Evolutionary conservation across 2,329 filamentous ascomycete species (phyloP).

Genomic region (Aspergillus sp.): DNA sequence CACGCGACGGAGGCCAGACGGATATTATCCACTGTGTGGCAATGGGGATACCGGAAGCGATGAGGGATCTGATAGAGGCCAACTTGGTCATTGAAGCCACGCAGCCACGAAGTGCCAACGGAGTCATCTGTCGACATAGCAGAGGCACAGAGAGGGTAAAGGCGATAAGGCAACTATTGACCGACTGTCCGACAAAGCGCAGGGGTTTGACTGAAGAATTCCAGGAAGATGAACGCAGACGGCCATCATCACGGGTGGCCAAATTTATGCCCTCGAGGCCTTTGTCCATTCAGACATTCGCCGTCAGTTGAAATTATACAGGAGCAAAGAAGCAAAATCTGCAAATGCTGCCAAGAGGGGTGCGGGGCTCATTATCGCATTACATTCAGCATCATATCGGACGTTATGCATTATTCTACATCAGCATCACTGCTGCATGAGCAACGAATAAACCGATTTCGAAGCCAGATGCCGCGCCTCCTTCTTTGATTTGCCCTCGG

Average conservation of each 20-base stretch:
- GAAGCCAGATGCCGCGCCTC: not conserved
- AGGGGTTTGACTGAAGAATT: constrained; percentile 54
- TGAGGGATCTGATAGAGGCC: constrained; percentile 24
- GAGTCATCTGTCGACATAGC: constrained; percentile 27
- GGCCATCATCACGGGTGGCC: constrained; percentile 18
- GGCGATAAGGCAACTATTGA: constrained; percentile 54
- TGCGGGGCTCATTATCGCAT: not conserved
- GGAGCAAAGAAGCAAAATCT: too few relatives aligned
- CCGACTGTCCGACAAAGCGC: constrained; percentile 52
- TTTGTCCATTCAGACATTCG: too few relatives aligned
- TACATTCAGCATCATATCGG: too few relatives aligned
- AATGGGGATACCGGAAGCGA: constrained; percentile 24
- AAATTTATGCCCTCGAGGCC: constrained; percentile 10
- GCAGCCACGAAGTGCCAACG: constrained; percentile 23
- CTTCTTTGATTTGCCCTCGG: not conserved
- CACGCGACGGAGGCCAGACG: constrained; percentile 12
- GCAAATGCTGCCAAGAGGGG: not conserved
- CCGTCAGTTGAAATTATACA: too few relatives aligned
- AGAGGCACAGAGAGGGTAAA: constrained; percentile 51
- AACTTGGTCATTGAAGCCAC: constrained; percentile 23
- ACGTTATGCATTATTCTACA: too few relatives aligned
- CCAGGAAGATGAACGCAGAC: constrained; percentile 50
- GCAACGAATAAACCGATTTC: not conserved
- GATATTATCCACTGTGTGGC: constrained; percentile 19
- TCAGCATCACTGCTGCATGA: not conserved